These are phyloP conservation scores for Trebouxia sp. DNA, from an alignment of 139 green algal species.

Conservation along the genomic window DNA sequence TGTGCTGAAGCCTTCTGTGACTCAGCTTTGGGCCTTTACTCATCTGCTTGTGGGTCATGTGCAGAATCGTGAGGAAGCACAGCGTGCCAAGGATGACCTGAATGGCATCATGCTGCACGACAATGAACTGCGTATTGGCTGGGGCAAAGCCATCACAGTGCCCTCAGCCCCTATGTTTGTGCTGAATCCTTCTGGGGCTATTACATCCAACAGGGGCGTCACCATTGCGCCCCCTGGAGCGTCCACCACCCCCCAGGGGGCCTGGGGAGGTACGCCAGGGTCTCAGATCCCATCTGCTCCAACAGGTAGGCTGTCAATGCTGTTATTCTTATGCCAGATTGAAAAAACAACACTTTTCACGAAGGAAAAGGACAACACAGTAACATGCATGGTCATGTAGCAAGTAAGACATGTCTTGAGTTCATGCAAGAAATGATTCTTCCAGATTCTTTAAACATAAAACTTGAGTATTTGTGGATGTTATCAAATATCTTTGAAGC, in stretches of 20 bases:
- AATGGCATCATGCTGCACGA: constrained; percentile 80
- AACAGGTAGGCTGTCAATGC: not conserved
- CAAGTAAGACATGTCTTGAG: no score
- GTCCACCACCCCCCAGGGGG: constrained; percentile 18
- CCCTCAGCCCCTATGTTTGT: constrained; percentile 76
- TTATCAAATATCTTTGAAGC: no score
- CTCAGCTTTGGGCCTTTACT: no score
- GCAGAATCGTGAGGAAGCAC: constrained; percentile 72
- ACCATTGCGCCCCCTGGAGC: constrained; percentile 29
- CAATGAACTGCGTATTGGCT: constrained; percentile 85
- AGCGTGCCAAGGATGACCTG: constrained; percentile 76
- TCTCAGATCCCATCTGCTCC: not conserved
- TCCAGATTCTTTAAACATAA: no score
- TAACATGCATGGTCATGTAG: no score
- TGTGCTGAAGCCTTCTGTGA: no score
- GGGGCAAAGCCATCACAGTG: constrained; percentile 89
- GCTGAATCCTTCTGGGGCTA: not conserved
- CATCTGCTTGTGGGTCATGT: not conserved
- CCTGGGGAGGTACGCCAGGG: not conserved
- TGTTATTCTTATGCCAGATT: no score
- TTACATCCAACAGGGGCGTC: not conserved
- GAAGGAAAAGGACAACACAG: no score
- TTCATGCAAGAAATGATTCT: no score
- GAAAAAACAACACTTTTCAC: no score
- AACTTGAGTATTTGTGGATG: no score